Percentiles rank a stretch among this genome's conserved stretches.
phyloP scores from a whole-genome alignment of 306 rosid genomes.

The Lathyrus aphaca region DNA sequence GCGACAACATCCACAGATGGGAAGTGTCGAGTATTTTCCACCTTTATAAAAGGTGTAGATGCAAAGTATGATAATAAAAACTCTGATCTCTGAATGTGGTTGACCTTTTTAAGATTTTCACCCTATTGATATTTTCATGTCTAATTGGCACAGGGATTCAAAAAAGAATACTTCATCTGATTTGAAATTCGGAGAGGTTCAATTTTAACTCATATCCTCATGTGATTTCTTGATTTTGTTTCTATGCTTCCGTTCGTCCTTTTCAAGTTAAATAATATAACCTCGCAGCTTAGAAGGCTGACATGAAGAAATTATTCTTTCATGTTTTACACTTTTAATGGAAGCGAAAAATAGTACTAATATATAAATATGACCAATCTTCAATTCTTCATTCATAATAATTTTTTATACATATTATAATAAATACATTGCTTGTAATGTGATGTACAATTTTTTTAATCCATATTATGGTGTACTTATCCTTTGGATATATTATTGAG shows the following conservation, averaged over 20 bases:
- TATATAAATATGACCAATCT: background rate
- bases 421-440: slow-evolving; percentile 22
- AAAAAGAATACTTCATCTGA: slow-evolving; percentile 68
- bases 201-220: slow-evolving; percentile 39
- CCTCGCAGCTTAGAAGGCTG: slow-evolving; percentile 23
- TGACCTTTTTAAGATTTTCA: slow-evolving; percentile 34
- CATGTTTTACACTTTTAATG: background rate
- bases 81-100: slow-evolving; percentile 29
- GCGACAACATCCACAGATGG: slow-evolving; percentile 98
- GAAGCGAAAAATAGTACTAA: slow-evolving; percentile 9
- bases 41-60: slow-evolving; percentile 91
- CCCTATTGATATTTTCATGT: slow-evolving; percentile 39
- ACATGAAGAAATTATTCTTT: background rate
- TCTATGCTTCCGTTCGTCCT: slow-evolving; percentile 8
- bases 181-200: slow-evolving; percentile 94
- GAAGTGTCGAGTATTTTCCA: slow-evolving; percentile 86
- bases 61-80: slow-evolving; percentile 66
- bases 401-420: slow-evolving; percentile 15
- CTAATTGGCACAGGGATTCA: slow-evolving; percentile 76
- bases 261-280: slow-evolving; percentile 14
- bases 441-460: slow-evolving; percentile 1
- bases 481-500: slow-evolving; percentile 18
- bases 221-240: slow-evolving; percentile 25
- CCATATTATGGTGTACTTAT: slow-evolving; percentile 11
- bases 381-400: background rate